Percentiles rank a stretch among this genome's conserved stretches.
Evolutionary conservation across 1,139 yeast genomes (phyloP).

Genomic region (Diutina mesorugosa): DNA sequence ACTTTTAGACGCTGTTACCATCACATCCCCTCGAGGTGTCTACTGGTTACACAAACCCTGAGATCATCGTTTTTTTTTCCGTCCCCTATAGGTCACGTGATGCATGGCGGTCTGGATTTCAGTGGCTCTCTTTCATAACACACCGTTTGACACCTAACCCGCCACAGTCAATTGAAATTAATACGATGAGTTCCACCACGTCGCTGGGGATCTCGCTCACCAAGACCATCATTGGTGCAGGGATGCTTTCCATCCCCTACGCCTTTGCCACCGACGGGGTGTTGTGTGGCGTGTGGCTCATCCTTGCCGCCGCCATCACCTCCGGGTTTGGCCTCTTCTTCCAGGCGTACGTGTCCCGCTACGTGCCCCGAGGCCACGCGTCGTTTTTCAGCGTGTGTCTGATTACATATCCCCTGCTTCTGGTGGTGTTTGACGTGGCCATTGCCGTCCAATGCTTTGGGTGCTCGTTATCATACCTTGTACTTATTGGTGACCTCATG

Average conservation of each 20-base stretch:
- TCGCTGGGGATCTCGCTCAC: conserved; percentile 49
- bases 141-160: no score
- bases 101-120: no score
- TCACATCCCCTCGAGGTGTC: no score
- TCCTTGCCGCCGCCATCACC: conserved; percentile 62
- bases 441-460: conserved; percentile 10
- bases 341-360: conserved; percentile 63
- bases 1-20: no score
- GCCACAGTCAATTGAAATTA: no score
- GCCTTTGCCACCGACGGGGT: conserved; percentile 84
- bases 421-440: conserved; percentile 59
- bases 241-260: conserved; percentile 83
- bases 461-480: conserved; percentile 8
- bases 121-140: no score
- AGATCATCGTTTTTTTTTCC: no score
- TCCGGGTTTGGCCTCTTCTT: conserved; percentile 73
- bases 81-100: no score
- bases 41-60: no score
- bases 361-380: conserved; percentile 61
- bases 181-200: conserved; percentile 2
- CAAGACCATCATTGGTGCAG: conserved; percentile 81
- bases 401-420: conserved; percentile 72
- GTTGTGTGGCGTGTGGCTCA: conserved; percentile 49
- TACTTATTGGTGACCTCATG: conserved; percentile 24
- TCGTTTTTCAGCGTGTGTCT: conserved; percentile 79